Evolutionary conservation across 2,329 filamentous ascomycete genomes (phyloP).

Genomic region (Pseudogymnoascus sp.): DNA sequence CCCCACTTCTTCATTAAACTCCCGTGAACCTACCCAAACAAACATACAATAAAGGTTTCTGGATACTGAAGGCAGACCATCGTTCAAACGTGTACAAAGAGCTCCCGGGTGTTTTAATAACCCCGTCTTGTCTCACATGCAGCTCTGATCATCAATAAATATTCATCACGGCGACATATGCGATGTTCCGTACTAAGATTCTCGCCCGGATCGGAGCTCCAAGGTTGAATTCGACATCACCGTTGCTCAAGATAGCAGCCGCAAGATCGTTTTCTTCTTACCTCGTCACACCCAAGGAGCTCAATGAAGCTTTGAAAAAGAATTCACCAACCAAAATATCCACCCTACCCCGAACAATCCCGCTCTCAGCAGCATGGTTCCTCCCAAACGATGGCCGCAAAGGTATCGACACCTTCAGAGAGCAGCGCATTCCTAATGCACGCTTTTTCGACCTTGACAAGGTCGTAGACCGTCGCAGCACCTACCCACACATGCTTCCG

Average conservation of each 20-base stretch:
- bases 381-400: constrained; percentile 83
- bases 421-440: constrained; percentile 77
- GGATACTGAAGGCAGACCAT: not conserved
- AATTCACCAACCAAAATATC: constrained; percentile 74
- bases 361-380: constrained; percentile 92
- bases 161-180: not conserved
- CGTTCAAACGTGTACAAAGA: not conserved
- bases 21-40: not conserved
- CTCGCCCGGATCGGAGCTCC: constrained; percentile 9
- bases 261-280: constrained; percentile 65
- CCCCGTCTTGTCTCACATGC: constrained; percentile 1
- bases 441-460: constrained; percentile 96
- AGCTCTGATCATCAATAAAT: not conserved
- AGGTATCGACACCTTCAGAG: constrained; percentile 71
- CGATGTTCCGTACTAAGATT: constrained; percentile 5
- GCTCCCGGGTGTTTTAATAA: not conserved
- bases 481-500: constrained; percentile 96
- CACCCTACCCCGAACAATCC: constrained; percentile 73
- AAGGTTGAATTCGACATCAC: constrained; percentile 6
- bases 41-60: not conserved
- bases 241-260: constrained; percentile 29
- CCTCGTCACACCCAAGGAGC: constrained; percentile 75
- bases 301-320: constrained; percentile 71
- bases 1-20: constrained; percentile 9
- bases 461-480: constrained; percentile 76